Conservation (phyloP, 805 yeast species). For the Zygoascus flipseniorum region DNA sequence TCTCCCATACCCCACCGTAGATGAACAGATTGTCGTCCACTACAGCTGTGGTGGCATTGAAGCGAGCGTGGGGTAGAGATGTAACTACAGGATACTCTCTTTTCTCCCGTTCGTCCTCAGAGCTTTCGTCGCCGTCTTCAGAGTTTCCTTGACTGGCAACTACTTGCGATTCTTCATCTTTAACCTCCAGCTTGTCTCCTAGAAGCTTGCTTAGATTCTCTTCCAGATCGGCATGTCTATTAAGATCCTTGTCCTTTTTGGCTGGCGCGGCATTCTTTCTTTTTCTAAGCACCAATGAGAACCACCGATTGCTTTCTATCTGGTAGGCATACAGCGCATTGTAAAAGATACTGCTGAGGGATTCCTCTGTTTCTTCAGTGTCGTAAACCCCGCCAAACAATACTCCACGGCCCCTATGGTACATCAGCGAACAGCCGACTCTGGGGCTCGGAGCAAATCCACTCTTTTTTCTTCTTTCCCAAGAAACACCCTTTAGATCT, state of each 20-base stretch:
- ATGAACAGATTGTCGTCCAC: conserved; percentile 76
- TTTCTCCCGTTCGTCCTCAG: conserved; percentile 31
- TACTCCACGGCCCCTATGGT: conserved; percentile 86
- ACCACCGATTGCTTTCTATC: conserved; percentile 84
- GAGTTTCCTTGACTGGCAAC: conserved; percentile 24
- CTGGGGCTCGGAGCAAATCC: conserved; percentile 88
- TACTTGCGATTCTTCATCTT: conserved; percentile 32
- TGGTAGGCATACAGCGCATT: conserved; percentile 77
- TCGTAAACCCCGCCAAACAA: conserved; percentile 95
- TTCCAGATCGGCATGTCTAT: conserved; percentile 73
- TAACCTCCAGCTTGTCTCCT: conserved; percentile 22
- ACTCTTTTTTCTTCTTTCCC: conserved; percentile 86
- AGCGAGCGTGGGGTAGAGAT: conserved; percentile 78
- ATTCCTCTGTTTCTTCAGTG: conserved; percentile 90
- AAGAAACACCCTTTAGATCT: conserved; percentile 65
- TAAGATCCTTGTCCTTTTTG: conserved; percentile 26
- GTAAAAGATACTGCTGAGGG: conserved; percentile 74
- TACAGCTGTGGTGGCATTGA: conserved; percentile 78
- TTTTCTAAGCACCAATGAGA: conserved; percentile 51
- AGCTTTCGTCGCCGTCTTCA: conserved; percentile 26
- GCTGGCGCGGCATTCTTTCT: conserved; percentile 37
- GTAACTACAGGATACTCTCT: conserved; percentile 48
- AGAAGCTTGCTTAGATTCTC: conserved; percentile 52
- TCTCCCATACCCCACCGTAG: conserved; percentile 86
- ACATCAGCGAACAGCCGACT: conserved; percentile 87